A percentile compares a stretch with the other conserved stretches of the same genome.
phyloP scores from a whole-genome alignment of 192 early-diverging fungal species.

The Glomus cerebriforme region DNA sequence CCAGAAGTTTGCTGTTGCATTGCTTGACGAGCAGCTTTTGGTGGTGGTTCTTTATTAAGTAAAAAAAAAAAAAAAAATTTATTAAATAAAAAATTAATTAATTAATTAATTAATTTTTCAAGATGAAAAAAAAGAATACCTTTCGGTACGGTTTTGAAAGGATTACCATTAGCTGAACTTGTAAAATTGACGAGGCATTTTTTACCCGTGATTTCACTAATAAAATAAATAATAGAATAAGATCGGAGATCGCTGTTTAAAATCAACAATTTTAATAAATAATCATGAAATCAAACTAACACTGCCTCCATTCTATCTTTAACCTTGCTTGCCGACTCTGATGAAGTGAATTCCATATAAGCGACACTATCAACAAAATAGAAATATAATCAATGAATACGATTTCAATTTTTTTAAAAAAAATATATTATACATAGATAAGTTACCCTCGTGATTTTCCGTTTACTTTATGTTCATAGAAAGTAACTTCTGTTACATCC shows the following conservation, averaged over 20 bases:
- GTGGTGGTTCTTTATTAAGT: conserved; percentile 32
- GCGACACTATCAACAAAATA: conserved; percentile 40
- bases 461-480: conserved; percentile 66
- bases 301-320: conserved; percentile 49
- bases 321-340: conserved; percentile 41
- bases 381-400: not conserved
- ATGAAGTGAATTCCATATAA: conserved; percentile 53
- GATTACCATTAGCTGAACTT: conserved; percentile 39
- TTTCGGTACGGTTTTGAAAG: conserved; percentile 47
- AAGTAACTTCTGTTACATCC: conserved; percentile 56
- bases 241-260: not conserved
- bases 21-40: conserved; percentile 32
- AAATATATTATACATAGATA: not conserved
- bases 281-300: conserved; percentile 30
- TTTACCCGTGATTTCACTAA: conserved; percentile 40
- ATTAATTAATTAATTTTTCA: not conserved
- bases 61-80: not conserved
- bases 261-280: not conserved
- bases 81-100: not conserved
- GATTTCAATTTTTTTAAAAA: too few species aligned
- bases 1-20: conserved; percentile 31
- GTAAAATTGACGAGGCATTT: conserved; percentile 38
- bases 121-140: conserved; percentile 29
- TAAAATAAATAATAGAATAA: not conserved
- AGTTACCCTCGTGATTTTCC: conserved; percentile 63